phyloP scores from a whole-genome alignment of 2,329 filamentous ascomycete genomes.

The Aureobasidium namibiae region DNA sequence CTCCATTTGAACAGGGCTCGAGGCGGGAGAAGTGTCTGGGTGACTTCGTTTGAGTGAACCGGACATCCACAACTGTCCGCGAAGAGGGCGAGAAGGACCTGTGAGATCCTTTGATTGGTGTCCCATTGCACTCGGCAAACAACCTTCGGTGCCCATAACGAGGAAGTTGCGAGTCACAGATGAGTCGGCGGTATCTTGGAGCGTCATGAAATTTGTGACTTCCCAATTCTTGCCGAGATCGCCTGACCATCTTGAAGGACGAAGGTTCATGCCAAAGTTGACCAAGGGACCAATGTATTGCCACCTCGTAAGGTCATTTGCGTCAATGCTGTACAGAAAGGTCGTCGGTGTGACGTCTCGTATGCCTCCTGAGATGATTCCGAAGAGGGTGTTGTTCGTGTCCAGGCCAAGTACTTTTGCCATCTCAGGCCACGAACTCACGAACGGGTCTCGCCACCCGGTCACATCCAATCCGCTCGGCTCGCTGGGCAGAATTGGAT shows the following conservation, averaged over 20 bases:
- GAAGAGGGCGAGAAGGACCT: background rate
- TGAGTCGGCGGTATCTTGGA: background rate
- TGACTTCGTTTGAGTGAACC: background rate
- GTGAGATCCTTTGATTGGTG: background rate
- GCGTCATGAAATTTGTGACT: background rate
- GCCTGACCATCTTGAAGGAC: background rate
- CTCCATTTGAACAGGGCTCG: background rate
- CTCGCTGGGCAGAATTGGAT: background rate
- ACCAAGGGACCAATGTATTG: background rate
- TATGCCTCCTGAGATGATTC: background rate
- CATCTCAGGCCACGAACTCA: background rate
- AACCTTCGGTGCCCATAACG: background rate
- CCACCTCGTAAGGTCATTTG: background rate
- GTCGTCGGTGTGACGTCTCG: background rate
- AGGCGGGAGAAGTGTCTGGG: background rate
- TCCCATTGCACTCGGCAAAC: background rate
- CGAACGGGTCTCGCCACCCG: background rate
- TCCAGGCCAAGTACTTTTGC: background rate
- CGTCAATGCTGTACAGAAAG: background rate
- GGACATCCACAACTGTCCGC: background rate
- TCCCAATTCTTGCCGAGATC: background rate
- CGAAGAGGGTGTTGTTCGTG: background rate
- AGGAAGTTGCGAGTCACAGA: background rate
- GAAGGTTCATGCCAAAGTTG: background rate
- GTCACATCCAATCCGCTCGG: background rate